Percentiles rank a stretch among this genome's conserved stretches.
Evolutionary conservation across 768 basidiomycete genomes (phyloP).

Genomic region (Leccinum incarnatum): DNA sequence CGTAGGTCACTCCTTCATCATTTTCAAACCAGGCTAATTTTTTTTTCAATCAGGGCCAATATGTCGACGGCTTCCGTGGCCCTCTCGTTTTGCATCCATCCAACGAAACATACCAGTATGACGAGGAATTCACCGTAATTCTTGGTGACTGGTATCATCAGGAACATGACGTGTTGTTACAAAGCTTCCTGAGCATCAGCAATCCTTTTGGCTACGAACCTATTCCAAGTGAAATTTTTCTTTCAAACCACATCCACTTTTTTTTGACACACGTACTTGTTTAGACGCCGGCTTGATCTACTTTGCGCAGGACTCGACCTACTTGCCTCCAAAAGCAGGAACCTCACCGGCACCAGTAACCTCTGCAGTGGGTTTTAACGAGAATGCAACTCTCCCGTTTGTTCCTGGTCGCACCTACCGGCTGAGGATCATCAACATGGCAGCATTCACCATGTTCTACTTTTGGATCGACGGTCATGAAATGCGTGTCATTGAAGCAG

Average conservation of each 20-base stretch:
- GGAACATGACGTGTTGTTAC: constrained; percentile 59
- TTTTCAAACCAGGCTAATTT: neutral
- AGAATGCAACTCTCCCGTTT: constrained; percentile 84
- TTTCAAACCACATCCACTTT: neutral
- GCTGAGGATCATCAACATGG: constrained; percentile 82
- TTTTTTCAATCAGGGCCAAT: constrained; percentile 60
- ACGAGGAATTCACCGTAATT: constrained; percentile 86
- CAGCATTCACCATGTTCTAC: constrained; percentile 70
- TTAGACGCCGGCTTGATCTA: constrained; percentile 81
- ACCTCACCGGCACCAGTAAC: constrained; percentile 46
- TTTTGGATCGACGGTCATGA: constrained; percentile 90
- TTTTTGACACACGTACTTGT: neutral
- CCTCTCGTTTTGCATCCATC: constrained; percentile 76
- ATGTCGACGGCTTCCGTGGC: constrained; percentile 90
- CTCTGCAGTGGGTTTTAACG: constrained; percentile 74
- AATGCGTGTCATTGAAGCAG: constrained; percentile 81
- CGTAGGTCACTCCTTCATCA: constrained; percentile 13
- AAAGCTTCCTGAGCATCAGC: constrained; percentile 63
- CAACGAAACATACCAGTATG: constrained; percentile 68
- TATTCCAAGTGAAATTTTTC: constrained; percentile 58
- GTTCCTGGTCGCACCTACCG: constrained; percentile 85
- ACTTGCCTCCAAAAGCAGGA: constrained; percentile 59
- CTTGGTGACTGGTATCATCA: constrained; percentile 93
- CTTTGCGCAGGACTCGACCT: constrained; percentile 70
- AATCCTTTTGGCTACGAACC: constrained; percentile 89